Base-by-base conservation (phyloP, 306 rosid species). In the Styphnolobium japonicum region DNA sequence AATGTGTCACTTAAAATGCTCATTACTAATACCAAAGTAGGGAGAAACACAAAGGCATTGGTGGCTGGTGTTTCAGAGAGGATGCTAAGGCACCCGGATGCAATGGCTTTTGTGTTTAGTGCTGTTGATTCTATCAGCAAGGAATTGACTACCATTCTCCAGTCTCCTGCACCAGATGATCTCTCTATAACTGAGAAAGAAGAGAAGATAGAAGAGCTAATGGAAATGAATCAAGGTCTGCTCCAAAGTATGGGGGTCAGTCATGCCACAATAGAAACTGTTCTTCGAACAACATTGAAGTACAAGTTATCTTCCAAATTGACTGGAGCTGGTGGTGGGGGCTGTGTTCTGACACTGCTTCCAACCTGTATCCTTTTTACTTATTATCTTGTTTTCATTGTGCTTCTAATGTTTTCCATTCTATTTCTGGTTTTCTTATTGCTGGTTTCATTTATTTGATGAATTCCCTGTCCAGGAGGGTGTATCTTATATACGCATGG, bases 261-360 rank as follows among this genome's bases (percentile, higher is more conserved):
- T 86, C 98, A 95, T 81, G 76, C 90, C 76, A 85, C 94, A 51
- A 90, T 95, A 37, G 98, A 95, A 87, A 92, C 94, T 42, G 90
- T 92, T 87, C 94, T 92, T 34, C 88, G 88, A 46, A 95, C 98
- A 12, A 95, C 98, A 1, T 77, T 88, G 80, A 95, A 92, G 76
- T 95, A 93, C 88, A 87, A 86, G 87, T 78, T 95, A 58, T 86
- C 90, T 78, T 95, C 99, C 52, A 95, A 95, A 62, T 87, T 95
- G 83, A 95, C 99, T 8, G 99, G 99, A 85, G 99, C 97, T 51
- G 99, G 99, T 33, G 99, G 98, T 46, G 98, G 99, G 33, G 99
- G 99, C 72, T 95, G 99, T 86, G 99, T 95, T 88, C 90, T 95
- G 56, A 95, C 99, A 4, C 86, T 92, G 39, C 83, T 95, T 90